These are phyloP conservation scores for Ricinus communis DNA, from an alignment of 345 rosid genomes.

Conservation along the genomic window DNA sequence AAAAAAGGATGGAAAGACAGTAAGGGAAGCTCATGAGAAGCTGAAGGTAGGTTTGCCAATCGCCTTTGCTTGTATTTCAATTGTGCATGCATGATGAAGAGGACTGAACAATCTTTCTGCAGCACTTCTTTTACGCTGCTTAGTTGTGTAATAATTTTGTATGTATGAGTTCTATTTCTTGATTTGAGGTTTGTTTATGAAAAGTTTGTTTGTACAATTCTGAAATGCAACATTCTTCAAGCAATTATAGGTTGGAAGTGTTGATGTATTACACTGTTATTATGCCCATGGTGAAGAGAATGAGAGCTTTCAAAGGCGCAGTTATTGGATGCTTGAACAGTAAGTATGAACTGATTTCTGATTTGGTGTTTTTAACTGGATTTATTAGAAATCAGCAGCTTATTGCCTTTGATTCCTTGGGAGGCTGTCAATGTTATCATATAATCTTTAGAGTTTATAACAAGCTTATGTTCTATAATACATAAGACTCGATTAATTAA, in stretches of 20 bases:
- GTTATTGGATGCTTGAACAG: constrained; percentile 97
- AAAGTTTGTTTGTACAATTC: not conserved
- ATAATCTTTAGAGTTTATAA: not conserved
- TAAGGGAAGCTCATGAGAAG: constrained; percentile 93
- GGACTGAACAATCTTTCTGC: not conserved
- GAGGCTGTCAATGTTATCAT: constrained; percentile 5
- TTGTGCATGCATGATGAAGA: not conserved
- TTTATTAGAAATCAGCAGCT: not conserved
- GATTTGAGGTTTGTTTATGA: not conserved
- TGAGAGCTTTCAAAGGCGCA: constrained; percentile 88
- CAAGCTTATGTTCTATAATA: not conserved
- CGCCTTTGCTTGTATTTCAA: not conserved
- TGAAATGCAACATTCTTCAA: constrained; percentile 34
- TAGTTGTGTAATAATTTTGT: not conserved
- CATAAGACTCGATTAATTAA: not conserved
- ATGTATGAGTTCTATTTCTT: not conserved
- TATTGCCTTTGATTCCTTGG: not conserved
- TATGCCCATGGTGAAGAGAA: constrained; percentile 97
- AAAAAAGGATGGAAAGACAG: constrained; percentile 45
- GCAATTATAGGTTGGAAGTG: constrained; percentile 75
- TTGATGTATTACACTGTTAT: constrained; percentile 91
- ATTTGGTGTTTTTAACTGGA: not conserved
- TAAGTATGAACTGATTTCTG: constrained; percentile 37
- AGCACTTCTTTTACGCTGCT: not conserved
- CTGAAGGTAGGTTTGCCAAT: constrained; percentile 48